Evolutionary conservation across 2,329 filamentous ascomycete genomes (phyloP).

Genomic region (Sordariomycetes sp.): DNA sequence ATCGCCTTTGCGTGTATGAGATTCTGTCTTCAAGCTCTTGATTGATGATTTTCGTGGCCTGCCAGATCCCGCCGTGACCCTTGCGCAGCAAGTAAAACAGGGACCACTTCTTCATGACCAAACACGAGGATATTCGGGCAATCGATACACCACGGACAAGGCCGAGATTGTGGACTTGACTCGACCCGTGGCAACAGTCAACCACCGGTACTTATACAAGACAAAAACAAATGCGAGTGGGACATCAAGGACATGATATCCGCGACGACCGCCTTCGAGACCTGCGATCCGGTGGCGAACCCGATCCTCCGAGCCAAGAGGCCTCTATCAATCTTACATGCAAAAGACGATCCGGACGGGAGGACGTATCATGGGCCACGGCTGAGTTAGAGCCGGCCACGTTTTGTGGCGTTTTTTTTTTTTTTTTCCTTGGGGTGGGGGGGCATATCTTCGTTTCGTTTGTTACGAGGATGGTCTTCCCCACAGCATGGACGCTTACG

Average conservation of each 20-base stretch:
- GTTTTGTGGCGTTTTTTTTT: constrained; percentile 3
- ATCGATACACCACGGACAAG: background rate
- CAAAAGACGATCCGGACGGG: background rate
- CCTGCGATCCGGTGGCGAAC: background rate
- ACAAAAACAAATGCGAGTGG: background rate
- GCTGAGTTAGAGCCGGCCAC: constrained; percentile 1
- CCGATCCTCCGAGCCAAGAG: background rate
- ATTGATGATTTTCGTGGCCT: background rate
- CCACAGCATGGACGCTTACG: background rate
- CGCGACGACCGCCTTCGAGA: background rate
- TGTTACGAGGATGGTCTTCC: background rate
- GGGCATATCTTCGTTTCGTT: background rate
- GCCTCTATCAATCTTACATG: background rate
- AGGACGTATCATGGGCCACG: background rate
- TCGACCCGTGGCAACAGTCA: background rate
- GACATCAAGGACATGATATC: background rate
- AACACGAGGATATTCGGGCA: background rate
- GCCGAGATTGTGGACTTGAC: background rate
- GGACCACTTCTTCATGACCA: background rate
- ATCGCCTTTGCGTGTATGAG: background rate
- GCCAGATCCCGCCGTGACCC: background rate
- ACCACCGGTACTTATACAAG: background rate
- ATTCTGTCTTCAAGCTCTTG: background rate
- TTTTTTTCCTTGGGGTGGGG: background rate
- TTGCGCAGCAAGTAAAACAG: background rate